phyloP scores from a whole-genome alignment of 1,139 yeast genomes.

The Diutina ranongensis region DNA sequence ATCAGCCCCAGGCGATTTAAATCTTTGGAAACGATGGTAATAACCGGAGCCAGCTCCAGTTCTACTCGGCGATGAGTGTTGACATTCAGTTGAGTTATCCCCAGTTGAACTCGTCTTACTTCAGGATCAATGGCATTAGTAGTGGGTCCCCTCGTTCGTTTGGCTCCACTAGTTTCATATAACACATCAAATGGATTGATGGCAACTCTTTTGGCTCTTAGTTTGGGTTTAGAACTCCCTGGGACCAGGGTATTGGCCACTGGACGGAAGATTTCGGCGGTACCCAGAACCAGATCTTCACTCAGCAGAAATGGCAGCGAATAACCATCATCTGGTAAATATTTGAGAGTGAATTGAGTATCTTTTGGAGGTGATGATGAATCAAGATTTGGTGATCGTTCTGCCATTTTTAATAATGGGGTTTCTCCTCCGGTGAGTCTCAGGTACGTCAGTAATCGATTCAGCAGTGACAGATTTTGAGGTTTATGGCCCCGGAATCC shows the following conservation, averaged over 20 bases:
- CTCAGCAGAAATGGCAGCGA: constrained; percentile 2
- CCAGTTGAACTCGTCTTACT: constrained; percentile 17
- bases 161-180: constrained; percentile 7
- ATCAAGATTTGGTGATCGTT: neutral
- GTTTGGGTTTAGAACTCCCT: no score
- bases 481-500: neutral
- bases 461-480: neutral
- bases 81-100: neutral
- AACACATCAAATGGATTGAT: constrained; percentile 12
- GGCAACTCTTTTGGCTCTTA: neutral
- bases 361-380: neutral
- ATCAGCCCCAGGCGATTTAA: constrained; percentile 2
- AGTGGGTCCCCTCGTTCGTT: neutral
- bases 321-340: neutral
- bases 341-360: neutral
- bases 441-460: neutral
- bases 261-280: neutral
- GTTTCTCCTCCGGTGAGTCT: constrained; percentile 2
- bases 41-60: constrained; percentile 6
- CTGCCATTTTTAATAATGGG: neutral
- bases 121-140: constrained; percentile 1
- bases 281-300: neutral
- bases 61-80: neutral
- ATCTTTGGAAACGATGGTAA: neutral
- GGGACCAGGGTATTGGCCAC: neutral